phyloP scores from a whole-genome alignment of 768 basidiomycete genomes.

The Polyporus arcularius region DNA sequence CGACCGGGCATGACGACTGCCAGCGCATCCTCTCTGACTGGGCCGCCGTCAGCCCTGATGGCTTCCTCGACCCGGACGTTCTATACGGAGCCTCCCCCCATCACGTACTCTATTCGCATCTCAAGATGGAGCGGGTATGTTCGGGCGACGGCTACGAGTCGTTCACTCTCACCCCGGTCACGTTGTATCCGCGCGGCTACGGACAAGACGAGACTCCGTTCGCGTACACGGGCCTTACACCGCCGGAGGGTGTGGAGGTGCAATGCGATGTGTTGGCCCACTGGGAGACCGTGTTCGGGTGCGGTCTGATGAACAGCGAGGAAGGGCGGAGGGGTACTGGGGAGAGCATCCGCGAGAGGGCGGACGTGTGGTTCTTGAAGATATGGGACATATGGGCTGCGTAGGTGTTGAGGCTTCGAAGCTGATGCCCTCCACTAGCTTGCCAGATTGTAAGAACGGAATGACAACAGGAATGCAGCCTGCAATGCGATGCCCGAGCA shows the following conservation, averaged over 20 bases:
- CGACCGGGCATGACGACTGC: slow-evolving; percentile 9
- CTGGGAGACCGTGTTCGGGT: background rate
- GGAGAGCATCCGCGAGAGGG: background rate
- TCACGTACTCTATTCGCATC: slow-evolving; percentile 17
- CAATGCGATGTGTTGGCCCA: background rate
- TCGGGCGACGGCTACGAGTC: background rate
- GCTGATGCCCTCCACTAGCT: background rate
- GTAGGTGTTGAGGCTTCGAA: background rate
- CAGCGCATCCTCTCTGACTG: slow-evolving; percentile 5
- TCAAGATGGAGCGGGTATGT: background rate
- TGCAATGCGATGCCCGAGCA: no score
- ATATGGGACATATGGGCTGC: background rate
- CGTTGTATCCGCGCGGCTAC: slow-evolving; percentile 36
- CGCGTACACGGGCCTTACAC: background rate
- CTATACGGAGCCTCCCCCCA: slow-evolving; percentile 23
- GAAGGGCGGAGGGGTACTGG: background rate
- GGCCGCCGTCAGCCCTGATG: slow-evolving; percentile 1
- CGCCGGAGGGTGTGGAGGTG: background rate
- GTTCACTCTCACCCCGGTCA: slow-evolving; percentile 28
- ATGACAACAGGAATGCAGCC: no score
- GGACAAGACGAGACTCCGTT: slow-evolving; percentile 37
- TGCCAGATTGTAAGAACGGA: no score
- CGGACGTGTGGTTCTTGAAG: slow-evolving; percentile 11
- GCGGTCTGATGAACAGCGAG: background rate
- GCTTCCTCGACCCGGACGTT: background rate